Conservation (phyloP, 1,284 basidiomycete species). For the Ceratobasidium sp. region DNA sequence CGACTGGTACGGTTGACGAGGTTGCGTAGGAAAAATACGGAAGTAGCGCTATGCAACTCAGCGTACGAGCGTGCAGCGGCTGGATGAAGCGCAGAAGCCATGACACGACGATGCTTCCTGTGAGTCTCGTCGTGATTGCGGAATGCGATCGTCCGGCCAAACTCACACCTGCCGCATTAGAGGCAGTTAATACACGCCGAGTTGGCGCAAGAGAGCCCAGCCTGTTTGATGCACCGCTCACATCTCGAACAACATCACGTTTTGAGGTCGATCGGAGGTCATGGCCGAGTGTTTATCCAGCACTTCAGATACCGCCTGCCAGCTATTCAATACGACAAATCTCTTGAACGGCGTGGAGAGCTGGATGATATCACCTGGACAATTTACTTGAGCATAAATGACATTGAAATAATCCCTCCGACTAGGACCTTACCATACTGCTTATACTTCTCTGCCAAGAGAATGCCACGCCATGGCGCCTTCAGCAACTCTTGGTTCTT, state of each 20-base stretch:
- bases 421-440: neutral
- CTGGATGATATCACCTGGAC: neutral
- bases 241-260: slow-evolving; percentile 31
- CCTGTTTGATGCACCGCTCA: neutral
- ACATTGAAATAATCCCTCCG: neutral
- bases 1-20: neutral
- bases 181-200: neutral
- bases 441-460: neutral
- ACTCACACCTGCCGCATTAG: neutral
- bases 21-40: neutral
- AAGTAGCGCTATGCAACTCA: neutral
- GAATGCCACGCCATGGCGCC: neutral
- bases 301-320: neutral
- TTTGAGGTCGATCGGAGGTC: slow-evolving; percentile 11
- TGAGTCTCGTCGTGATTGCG: slow-evolving; percentile 31
- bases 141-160: neutral
- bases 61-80: slow-evolving; percentile 30
- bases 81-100: slow-evolving; percentile 35
- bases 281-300: slow-evolving; percentile 9
- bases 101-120: slow-evolving; percentile 27
- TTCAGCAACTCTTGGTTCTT: neutral
- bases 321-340: slow-evolving; percentile 7
- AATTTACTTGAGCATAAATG: neutral
- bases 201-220: neutral
- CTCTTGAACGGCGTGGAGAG: slow-evolving; percentile 18